Conservation (phyloP, 202 grass and related monocot species). For the Tripidium arundinaceum region DNA sequence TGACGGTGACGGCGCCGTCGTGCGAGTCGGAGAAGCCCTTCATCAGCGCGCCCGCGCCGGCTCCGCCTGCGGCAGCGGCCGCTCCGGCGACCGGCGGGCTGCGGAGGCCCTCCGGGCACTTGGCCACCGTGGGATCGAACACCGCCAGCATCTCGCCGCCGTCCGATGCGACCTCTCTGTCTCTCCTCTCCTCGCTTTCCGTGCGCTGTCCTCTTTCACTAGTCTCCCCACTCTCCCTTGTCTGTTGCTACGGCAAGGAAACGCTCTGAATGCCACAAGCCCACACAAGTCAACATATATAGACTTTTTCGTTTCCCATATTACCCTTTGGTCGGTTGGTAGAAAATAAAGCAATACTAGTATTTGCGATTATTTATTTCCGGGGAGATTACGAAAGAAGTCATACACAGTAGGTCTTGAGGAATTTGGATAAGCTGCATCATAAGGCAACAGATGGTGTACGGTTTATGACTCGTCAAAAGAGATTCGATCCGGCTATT, state of each 20-base stretch:
- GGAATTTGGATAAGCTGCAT: background rate
- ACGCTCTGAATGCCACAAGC: constrained; percentile 1
- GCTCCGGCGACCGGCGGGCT: too few relatives aligned
- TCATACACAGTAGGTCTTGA: background rate
- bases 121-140: too few relatives aligned
- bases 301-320: constrained; percentile 28
- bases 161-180: too few relatives aligned
- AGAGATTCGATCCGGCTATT: background rate
- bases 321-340: constrained; percentile 45
- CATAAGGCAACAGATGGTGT: background rate
- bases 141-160: too few relatives aligned
- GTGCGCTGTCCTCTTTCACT: background rate
- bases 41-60: too few relatives aligned
- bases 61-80: background rate
- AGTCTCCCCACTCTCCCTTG: background rate
- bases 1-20: too few relatives aligned
- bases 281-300: constrained; percentile 38
- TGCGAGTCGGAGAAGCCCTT: too few relatives aligned
- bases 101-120: too few relatives aligned
- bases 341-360: background rate
- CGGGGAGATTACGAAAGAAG: background rate
- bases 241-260: constrained; percentile 18
- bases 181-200: too few relatives aligned
- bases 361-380: background rate
- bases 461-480: background rate